Evolutionary conservation across 164 flowering plant genomes (phyloP), one percentile per base, ranked within the genome.

Genomic region (Tetrastigma voinierianum): DNA sequence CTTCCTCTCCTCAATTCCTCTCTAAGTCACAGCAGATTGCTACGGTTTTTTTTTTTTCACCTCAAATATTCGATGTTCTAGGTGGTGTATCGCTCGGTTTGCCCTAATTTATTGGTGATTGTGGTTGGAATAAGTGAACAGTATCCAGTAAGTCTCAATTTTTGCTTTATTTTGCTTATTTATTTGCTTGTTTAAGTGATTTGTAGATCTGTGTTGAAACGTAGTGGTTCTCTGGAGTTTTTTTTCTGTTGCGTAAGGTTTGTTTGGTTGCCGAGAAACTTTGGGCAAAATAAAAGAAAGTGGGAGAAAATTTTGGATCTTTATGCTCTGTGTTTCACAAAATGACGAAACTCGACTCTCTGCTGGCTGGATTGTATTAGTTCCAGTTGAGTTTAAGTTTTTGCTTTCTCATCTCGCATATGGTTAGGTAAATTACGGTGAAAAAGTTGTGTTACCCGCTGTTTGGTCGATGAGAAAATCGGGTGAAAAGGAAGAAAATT

Each of bases 151-250:
- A 57, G 69, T 64, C 4, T 47, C 7, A 12, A 3, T 43, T 32
- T 66, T 47, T 48, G 2, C 9, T 32, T 18, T 51, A n/a, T n/a
- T n/a, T 60, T 32, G 20, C 1, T 44, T 10, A 20, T 16, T 44
- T 68, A 15, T 66, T 16, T 43, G 2, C 2, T n/a, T 21, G 21
- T 24, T 59, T 64, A 23, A 32, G 3, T 32, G 40, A 32, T 45
- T n/a, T 21, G 61, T 72, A 72, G 76, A 72, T 72, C 71, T 72
- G 76, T 57, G 13, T 45, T 45, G 11, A 20, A 9, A 44, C 14
- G 24, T 54, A 49, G 40, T 45, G 53, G 44, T 23, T 56, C 49
- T 63, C 40, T 3, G 40, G 40, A 32, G 40, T 32, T 32, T 32
- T n/a, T n/a, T 32, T 32, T 32, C 40, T 3, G 40, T 32, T 32